Percentiles rank a stretch among this genome's conserved stretches.
Conservation (phyloP, 1,284 basidiomycete genomes). For the Heterobasidion occidentale region DNA sequence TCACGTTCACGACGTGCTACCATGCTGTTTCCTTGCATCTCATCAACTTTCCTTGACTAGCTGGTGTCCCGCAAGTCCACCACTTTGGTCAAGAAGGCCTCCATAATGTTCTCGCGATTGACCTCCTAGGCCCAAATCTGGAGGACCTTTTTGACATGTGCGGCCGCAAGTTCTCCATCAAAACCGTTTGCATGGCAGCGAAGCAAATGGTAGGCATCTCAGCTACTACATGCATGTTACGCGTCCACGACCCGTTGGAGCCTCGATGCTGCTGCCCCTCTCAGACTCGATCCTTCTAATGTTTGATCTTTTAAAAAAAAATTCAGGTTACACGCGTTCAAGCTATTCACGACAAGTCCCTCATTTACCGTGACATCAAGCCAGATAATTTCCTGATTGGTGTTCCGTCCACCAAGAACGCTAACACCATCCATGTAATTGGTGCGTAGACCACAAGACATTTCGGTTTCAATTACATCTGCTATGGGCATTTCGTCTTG, state of each 20-base stretch:
- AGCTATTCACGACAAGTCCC: constrained; percentile 95
- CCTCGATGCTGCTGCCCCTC: too few species aligned
- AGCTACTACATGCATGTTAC: not conserved
- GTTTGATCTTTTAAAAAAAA: not conserved
- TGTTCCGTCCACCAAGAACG: constrained; percentile 85
- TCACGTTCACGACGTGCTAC: not conserved
- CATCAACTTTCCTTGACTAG: constrained; percentile 34
- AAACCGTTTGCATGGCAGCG: constrained; percentile 98
- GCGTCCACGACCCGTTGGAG: not conserved
- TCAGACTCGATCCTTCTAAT: too few species aligned
- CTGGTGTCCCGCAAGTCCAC: constrained; percentile 94
- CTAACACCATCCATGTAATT: constrained; percentile 90
- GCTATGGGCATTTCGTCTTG: too few species aligned
- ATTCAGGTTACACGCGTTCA: constrained; percentile 90
- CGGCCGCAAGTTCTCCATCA: constrained; percentile 92
- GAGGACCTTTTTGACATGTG: constrained; percentile 99
- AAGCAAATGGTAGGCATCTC: constrained; percentile 58
- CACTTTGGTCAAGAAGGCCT: constrained; percentile 98
- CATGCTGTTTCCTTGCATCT: not conserved
- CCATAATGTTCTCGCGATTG: constrained; percentile 96
- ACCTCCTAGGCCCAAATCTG: constrained; percentile 91
- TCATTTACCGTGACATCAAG: constrained; percentile 99
- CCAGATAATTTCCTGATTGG: constrained; percentile 99
- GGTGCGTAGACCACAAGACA: constrained; percentile 35
- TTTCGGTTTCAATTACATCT: not conserved